A percentile compares a stretch with the other conserved stretches of the same genome.
Conservation (phyloP, 2,329 filamentous ascomycete genomes). For the Septoria petroselini region DNA sequence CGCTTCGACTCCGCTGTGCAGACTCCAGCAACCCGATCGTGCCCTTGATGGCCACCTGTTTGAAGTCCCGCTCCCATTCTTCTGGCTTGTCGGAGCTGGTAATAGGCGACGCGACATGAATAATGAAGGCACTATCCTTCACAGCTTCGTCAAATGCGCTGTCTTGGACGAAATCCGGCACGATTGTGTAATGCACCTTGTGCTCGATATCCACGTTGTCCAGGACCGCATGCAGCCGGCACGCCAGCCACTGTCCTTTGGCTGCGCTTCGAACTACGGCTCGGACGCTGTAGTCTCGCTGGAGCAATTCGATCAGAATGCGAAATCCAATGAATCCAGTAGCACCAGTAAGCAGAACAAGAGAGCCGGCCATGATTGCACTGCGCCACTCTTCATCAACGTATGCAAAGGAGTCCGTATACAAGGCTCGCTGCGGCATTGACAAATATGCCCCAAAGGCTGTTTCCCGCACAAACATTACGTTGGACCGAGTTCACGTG, state of each 20-base stretch:
- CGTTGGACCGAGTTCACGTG: background rate
- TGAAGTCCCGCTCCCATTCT: conserved; percentile 13
- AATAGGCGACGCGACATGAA: conserved; percentile 34
- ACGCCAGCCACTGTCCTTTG: conserved; percentile 34
- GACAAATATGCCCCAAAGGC: too few species aligned
- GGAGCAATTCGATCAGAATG: conserved; percentile 36
- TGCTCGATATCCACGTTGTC: background rate
- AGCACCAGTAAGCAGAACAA: conserved; percentile 40
- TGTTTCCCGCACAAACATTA: too few species aligned
- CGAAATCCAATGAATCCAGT: conserved; percentile 42
- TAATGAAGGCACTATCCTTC: conserved; percentile 33
- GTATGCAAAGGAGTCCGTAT: too few species aligned
- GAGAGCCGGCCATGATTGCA: conserved; percentile 11
- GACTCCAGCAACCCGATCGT: conserved; percentile 41
- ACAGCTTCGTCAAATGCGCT: conserved; percentile 39
- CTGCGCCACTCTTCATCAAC: too few species aligned
- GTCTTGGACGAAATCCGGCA: conserved; percentile 35
- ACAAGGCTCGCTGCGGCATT: too few species aligned
- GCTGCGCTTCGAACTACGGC: conserved; percentile 38
- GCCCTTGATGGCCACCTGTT: conserved; percentile 36
- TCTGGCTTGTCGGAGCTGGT: conserved; percentile 11
- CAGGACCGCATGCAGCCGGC: conserved; percentile 14
- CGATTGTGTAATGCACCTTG: conserved; percentile 35
- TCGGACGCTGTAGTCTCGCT: conserved; percentile 40
- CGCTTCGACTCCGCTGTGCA: conserved; percentile 35